Conservation (phyloP, 805 yeast species). For the Lipomyces kockii region DNA sequence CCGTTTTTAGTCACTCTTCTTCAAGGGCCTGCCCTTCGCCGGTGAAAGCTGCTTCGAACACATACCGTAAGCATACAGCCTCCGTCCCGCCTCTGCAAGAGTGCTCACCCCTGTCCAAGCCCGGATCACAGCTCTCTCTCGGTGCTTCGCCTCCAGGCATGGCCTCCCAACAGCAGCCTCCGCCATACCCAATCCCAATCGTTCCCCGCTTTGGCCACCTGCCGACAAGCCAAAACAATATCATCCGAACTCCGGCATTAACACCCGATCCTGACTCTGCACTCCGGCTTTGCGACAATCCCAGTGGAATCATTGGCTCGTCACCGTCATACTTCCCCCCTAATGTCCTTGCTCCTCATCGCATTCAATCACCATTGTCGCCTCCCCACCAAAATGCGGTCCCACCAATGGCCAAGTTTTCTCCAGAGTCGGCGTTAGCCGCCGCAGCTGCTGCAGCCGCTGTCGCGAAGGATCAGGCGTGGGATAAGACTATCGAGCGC, state of each 20-base stretch:
- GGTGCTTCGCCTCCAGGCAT: constrained; percentile 1
- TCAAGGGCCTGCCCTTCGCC: neutral
- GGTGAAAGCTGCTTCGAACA: neutral
- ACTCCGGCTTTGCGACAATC: constrained; percentile 18
- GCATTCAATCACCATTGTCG: constrained; percentile 8
- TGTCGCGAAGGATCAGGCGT: constrained; percentile 24
- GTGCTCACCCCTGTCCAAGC: neutral
- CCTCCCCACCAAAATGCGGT: neutral
- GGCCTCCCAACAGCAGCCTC: constrained; percentile 10
- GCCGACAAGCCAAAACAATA: constrained; percentile 10
- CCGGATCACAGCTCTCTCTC: neutral
- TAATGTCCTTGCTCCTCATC: neutral
- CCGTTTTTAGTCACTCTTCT: neutral
- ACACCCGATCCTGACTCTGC: constrained; percentile 36
- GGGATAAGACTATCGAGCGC: constrained; percentile 36
- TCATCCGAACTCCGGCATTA: constrained; percentile 29
- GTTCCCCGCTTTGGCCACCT: neutral
- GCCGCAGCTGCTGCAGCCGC: constrained; percentile 11
- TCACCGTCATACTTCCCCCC: constrained; percentile 10
- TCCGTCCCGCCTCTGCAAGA: neutral
- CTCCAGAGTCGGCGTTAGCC: constrained; percentile 3
- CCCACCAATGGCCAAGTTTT: constrained; percentile 3
- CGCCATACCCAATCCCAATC: constrained; percentile 6
- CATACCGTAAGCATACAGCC: neutral
- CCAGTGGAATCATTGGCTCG: constrained; percentile 9